Conservation (phyloP, 202 grass and related monocot genomes). For the Saccharum hybrid region DNA sequence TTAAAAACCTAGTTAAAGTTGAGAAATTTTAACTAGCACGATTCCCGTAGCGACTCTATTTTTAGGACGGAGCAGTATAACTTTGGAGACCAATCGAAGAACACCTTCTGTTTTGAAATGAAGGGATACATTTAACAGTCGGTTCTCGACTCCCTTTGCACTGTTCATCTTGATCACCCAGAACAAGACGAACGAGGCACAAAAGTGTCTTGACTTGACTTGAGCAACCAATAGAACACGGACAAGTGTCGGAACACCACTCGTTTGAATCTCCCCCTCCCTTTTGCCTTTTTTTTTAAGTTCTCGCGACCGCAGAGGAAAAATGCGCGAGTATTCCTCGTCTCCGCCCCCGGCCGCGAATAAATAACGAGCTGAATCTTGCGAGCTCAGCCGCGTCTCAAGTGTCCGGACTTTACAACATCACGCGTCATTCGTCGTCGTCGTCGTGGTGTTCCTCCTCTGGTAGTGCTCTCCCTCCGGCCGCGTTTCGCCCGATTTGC, state of each 20-base stretch:
- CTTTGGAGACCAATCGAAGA: no score
- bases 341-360: no score
- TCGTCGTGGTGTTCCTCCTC: not conserved
- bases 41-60: no score
- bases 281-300: accelerated
- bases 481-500: not conserved
- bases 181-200: not conserved
- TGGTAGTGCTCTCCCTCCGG: not conserved
- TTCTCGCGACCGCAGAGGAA: not conserved
- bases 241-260: not conserved
- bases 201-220: not conserved
- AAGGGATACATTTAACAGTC: no score
- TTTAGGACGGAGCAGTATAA: no score
- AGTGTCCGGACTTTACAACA: not conserved
- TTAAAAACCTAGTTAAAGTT: no score
- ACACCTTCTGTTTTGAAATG: no score
- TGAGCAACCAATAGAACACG: not conserved
- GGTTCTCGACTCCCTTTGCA: no score
- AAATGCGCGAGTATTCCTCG: constrained; percentile 34
- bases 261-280: not conserved
- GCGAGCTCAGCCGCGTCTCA: not conserved
- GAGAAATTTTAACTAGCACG: no score
- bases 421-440: not conserved
- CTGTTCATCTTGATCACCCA: not conserved
- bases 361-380: no score